Conservation (phyloP, 768 basidiomycete species). For the Boletellus ananiceps region DNA sequence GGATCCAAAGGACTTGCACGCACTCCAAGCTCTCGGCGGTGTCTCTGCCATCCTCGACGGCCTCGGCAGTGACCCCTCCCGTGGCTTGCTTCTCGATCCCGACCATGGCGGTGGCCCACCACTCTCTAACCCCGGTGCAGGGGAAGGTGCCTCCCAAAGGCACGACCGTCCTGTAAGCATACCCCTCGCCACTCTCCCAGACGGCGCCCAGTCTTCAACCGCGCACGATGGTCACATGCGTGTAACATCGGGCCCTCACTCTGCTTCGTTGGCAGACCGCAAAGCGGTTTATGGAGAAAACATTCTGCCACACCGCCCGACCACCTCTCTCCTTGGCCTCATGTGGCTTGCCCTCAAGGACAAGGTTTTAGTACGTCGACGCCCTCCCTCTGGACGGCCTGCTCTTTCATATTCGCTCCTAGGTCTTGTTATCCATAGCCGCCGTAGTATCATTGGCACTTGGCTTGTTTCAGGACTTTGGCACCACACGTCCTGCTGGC, state of each 20-base stretch:
- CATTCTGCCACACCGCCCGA: slow-evolving; percentile 61
- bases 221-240: not conserved
- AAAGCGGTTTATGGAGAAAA: slow-evolving; percentile 72
- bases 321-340: slow-evolving; percentile 64
- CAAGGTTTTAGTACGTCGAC: slow-evolving; percentile 71
- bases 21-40: slow-evolving; percentile 70
- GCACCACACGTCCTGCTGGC: slow-evolving; percentile 50
- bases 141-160: slow-evolving; percentile 30
- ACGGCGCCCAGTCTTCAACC: slow-evolving; percentile 12
- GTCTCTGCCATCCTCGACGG: slow-evolving; percentile 58
- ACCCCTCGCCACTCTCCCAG: not conserved
- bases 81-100: slow-evolving; percentile 35
- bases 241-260: slow-evolving; percentile 8
- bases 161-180: slow-evolving; percentile 21
- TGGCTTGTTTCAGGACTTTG: slow-evolving; percentile 93
- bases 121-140: slow-evolving; percentile 24
- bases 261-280: slow-evolving; percentile 56
- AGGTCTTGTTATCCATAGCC: slow-evolving; percentile 89
- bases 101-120: slow-evolving; percentile 3
- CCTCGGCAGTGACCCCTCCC: slow-evolving; percentile 61
- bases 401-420: slow-evolving; percentile 1
- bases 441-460: slow-evolving; percentile 91
- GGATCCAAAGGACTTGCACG: slow-evolving; percentile 79
- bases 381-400: not conserved
- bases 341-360: slow-evolving; percentile 89